A percentile compares a stretch with the other conserved stretches of the same genome.
Evolutionary conservation across 1,139 yeast species (phyloP).

Genomic region (Waltiozyma sp.): DNA sequence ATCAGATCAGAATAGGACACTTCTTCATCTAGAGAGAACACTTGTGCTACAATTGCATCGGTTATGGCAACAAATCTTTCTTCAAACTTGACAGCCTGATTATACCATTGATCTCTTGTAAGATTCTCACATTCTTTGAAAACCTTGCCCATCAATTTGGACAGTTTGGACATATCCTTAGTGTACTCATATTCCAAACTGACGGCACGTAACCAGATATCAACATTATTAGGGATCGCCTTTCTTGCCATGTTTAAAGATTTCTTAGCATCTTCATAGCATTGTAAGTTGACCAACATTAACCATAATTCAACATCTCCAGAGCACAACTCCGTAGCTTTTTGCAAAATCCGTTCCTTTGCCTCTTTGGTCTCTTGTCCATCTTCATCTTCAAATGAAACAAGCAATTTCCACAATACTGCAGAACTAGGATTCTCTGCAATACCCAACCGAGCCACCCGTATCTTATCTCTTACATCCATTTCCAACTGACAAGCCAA

Average conservation of each 20-base stretch:
- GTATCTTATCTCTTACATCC: constrained; percentile 35
- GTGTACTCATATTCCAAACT: constrained; percentile 44
- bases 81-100: constrained; percentile 30
- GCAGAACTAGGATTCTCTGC: constrained; percentile 57
- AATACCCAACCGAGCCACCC: constrained; percentile 55
- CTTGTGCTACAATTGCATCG: constrained; percentile 21
- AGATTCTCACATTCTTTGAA: constrained; percentile 28
- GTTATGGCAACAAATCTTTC: constrained; percentile 14
- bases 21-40: no score
- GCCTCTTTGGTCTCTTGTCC: constrained; percentile 23
- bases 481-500: constrained; percentile 49
- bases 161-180: constrained; percentile 25
- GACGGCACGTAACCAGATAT: constrained; percentile 64
- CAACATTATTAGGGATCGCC: constrained; percentile 35
- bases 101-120: constrained; percentile 33
- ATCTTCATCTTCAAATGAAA: constrained; percentile 26
- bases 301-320: constrained; percentile 56
- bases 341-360: constrained; percentile 27
- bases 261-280: constrained; percentile 35
- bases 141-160: constrained; percentile 40
- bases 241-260: constrained; percentile 52
- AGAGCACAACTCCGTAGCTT: constrained; percentile 65
- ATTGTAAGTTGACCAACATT: constrained; percentile 32
- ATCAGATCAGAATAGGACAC: constrained; percentile 32
- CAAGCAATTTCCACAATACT: constrained; percentile 51